Evolutionary conservation across 371 early-diverging fungal species (phyloP).

Genomic region (Mycotypha africana): DNA sequence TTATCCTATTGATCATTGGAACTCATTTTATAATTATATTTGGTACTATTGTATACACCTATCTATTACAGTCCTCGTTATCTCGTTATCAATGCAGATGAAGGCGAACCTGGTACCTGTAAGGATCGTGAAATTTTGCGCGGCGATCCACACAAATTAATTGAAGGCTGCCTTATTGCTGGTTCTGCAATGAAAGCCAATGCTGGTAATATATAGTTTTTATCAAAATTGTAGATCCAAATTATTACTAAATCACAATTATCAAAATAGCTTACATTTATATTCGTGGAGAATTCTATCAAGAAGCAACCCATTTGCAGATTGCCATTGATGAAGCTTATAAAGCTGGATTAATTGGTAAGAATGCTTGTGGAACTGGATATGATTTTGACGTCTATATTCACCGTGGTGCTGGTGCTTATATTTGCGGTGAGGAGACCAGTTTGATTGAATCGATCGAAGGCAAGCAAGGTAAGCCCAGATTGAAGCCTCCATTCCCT

Average conservation of each 20-base stretch:
- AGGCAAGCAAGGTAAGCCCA: constrained; percentile 97
- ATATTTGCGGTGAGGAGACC: constrained; percentile 98
- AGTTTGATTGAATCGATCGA: constrained; percentile 96
- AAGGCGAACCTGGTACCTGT: constrained; percentile 98
- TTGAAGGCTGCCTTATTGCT: constrained; percentile 95
- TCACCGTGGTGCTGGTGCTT: constrained; percentile 97
- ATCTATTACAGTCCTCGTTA: constrained; percentile 71
- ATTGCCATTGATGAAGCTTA: constrained; percentile 96
- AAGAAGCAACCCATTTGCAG: constrained; percentile 93
- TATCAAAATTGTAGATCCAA: background rate
- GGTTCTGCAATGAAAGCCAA: constrained; percentile 97
- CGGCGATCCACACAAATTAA: constrained; percentile 95
- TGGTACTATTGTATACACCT: no score
- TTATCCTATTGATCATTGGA: background rate
- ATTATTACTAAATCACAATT: background rate
- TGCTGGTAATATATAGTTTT: constrained; percentile 57
- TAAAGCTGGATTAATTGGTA: constrained; percentile 89
- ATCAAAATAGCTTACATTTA: constrained; percentile 84
- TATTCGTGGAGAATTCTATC: constrained; percentile 97
- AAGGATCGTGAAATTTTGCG: constrained; percentile 98
- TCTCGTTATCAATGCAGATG: constrained; percentile 96
- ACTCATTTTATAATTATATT: no score
- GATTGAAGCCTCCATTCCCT: constrained; percentile 98
- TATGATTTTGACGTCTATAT: constrained; percentile 96
- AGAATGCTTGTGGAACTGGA: constrained; percentile 95